A percentile compares a stretch with the other conserved stretches of the same genome.
phyloP scores from a whole-genome alignment of 257 asterid species.

The Coffea canephora region DNA sequence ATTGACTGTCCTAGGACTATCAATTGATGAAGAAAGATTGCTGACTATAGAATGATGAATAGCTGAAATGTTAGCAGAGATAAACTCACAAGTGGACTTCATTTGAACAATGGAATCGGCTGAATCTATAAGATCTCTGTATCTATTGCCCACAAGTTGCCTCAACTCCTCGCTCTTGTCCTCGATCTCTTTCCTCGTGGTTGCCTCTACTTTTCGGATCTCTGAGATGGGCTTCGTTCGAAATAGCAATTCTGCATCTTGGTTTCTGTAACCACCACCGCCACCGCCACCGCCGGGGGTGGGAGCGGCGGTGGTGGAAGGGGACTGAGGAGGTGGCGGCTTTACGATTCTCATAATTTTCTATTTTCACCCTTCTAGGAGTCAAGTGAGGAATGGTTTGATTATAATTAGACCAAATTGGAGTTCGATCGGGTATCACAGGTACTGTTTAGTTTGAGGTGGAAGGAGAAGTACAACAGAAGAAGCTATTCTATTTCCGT shows the following conservation, averaged over 20 bases:
- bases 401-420: no score
- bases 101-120: conserved; percentile 90
- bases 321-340: conserved; percentile 17
- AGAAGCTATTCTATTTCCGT: no score
- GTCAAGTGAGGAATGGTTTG: neutral
- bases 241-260: conserved; percentile 87
- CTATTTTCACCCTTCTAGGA: neutral
- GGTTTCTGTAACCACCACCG: conserved; percentile 54
- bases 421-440: no score
- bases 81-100: conserved; percentile 87
- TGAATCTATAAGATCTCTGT: conserved; percentile 95
- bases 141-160: conserved; percentile 86
- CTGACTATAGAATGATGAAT: conserved; percentile 58
- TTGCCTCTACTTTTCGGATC: conserved; percentile 77
- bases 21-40: conserved; percentile 64
- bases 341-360: conserved; percentile 29
- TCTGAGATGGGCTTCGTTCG: conserved; percentile 87
- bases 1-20: conserved; percentile 47
- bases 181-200: conserved; percentile 89
- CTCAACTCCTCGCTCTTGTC: conserved; percentile 96
- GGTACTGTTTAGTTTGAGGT: no score
- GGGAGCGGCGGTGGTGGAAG: conserved; percentile 8
- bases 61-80: conserved; percentile 66
- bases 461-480: no score
- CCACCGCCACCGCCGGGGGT: conserved; percentile 8